Evolutionary conservation across 805 yeast genomes (phyloP).

Genomic region (Myxozyma kluyveri): DNA sequence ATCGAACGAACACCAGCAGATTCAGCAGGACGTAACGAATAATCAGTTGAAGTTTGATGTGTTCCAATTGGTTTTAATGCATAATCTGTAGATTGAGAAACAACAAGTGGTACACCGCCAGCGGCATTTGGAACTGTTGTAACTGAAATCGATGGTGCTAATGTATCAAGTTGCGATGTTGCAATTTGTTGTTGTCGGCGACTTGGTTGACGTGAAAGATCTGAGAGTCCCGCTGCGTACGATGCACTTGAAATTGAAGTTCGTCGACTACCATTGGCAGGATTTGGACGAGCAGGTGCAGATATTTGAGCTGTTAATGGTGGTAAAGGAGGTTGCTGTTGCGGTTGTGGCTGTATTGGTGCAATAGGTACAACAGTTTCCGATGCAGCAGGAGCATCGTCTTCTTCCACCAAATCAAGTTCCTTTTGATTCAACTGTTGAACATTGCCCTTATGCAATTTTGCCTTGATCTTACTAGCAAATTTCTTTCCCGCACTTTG

Average conservation of each 20-base stretch:
- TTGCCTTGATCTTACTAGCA: neutral
- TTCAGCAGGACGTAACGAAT: slow-evolving; percentile 7
- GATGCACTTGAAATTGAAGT: neutral
- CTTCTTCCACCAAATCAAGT: neutral
- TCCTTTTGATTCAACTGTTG: neutral
- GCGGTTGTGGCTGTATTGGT: neutral
- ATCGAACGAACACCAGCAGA: slow-evolving; percentile 20
- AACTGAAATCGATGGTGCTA: neutral
- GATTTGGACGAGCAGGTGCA: neutral
- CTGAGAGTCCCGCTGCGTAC: too few relatives aligned
- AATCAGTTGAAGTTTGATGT: neutral
- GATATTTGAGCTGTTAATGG: neutral
- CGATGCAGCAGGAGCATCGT: neutral
- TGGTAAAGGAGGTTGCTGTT: neutral
- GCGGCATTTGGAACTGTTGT: neutral
- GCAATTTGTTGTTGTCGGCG: neutral
- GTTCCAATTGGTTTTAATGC: neutral
- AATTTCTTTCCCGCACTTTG: neutral
- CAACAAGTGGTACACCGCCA: neutral
- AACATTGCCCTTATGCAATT: neutral
- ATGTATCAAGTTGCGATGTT: neutral
- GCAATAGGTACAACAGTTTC: neutral
- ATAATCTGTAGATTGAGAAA: neutral
- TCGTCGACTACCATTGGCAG: neutral
- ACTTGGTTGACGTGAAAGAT: neutral